A percentile compares a stretch with the other conserved stretches of the same genome.
These are phyloP conservation scores for Melocanna baccifera DNA, from an alignment of 176 grass and related monocot genomes.

Conservation along the genomic window DNA sequence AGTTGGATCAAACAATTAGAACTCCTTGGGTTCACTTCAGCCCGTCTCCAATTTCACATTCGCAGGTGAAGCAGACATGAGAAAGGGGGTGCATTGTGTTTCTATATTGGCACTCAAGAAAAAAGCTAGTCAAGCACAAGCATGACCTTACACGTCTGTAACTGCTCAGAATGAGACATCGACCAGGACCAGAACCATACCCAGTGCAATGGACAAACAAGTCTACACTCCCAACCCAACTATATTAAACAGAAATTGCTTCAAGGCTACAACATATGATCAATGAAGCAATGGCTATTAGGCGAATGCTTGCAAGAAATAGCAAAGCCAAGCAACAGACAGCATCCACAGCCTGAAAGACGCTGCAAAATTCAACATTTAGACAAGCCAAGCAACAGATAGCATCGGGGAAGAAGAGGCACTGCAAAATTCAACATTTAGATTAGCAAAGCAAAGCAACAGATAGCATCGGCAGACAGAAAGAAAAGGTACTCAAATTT, in stretches of 20 bases:
- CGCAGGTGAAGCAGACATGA: background rate
- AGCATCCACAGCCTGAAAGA: background rate
- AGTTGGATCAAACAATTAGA: background rate
- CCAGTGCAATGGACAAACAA: background rate
- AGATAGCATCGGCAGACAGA: background rate
- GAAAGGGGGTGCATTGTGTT: background rate
- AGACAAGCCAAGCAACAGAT: too few relatives aligned
- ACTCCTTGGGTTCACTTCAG: background rate
- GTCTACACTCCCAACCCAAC: background rate
- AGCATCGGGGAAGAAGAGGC: too few relatives aligned
- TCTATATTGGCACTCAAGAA: background rate
- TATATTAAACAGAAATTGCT: constrained; percentile 19
- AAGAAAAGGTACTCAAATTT: constrained; percentile 15
- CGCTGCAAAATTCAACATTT: too few relatives aligned
- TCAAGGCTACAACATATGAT: constrained; percentile 19
- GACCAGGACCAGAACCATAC: background rate
- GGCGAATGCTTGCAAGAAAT: constrained; percentile 42
- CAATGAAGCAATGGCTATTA: constrained; percentile 17
- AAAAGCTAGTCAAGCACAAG: background rate
- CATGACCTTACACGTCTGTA: constrained; percentile 1
- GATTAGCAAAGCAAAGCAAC: too few relatives aligned
- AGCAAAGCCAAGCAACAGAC: background rate
- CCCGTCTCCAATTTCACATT: background rate
- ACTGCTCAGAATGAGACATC: background rate
- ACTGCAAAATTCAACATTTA: too few relatives aligned